Evolutionary conservation across 352 stramenopile species (phyloP), one percentile per base, ranked within the genome.

Genomic region (Phytophthora vignae): DNA sequence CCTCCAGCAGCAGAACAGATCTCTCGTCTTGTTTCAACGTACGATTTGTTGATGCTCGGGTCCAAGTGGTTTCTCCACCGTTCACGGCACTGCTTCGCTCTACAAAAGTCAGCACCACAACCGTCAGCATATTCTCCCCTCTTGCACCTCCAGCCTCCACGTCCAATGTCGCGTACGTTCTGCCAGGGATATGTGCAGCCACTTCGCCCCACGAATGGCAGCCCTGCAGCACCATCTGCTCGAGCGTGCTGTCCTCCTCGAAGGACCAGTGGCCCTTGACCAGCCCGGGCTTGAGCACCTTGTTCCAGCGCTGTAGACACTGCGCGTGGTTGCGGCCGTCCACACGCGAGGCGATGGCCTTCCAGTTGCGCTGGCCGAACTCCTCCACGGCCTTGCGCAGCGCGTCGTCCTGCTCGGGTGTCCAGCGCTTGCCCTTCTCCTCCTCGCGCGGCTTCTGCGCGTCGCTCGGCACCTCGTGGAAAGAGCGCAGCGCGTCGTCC

Each of bases 21-120:
- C 25, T 25, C 65, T 1, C 22, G 22, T 2, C 22, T 25, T 25
- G 22, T 25, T 5, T 42, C 6, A 40, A 25, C 82, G 53, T 81
- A 94, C 87, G 75, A 78, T 82, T 93, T 92, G 74, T 92, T 94
- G 66, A 98, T 91, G 58, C 91, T 95, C 40, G 97, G 97, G 81
- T 99, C 95, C 60, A 99, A 85, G 77, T 99, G 96, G 79, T 99
- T 99, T 36, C 98, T 86, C 91, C 96, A 99, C 17, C 97, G 92
- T 67, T 99, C 96, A 9, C 97, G 91, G 68, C 97, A 99, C 74
- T 99, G 97, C 77, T 99, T 99, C 2, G 90, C 84, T 46, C 88
- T 12, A 44, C 14, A 42, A 11, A 12, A 42, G 9, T 15, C 36
- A 17, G 73, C 81, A 19, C 65, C 70, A 61, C 29, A 44, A 59